These are phyloP conservation scores for Zygoascus sp. DNA, from an alignment of 1,139 yeast genomes.

Conservation along the genomic window DNA sequence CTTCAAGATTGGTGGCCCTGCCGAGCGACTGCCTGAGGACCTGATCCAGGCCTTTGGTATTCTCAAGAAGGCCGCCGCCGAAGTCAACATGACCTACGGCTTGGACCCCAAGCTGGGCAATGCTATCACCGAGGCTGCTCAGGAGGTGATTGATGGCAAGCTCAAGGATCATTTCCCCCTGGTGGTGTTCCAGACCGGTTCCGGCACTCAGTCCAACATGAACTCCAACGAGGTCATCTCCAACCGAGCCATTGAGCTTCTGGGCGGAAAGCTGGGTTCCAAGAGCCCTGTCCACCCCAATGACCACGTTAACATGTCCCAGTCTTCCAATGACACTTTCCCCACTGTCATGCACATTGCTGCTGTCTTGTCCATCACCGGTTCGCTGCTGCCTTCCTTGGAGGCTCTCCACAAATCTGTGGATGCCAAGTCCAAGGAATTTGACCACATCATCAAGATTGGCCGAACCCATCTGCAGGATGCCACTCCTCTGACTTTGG, in stretches of 20 bases:
- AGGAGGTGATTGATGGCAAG: slow-evolving; percentile 90
- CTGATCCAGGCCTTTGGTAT: slow-evolving; percentile 88
- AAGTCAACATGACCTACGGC: slow-evolving; percentile 80
- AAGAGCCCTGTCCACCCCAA: slow-evolving; percentile 95
- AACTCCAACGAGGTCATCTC: slow-evolving; percentile 98
- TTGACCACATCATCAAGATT: slow-evolving; percentile 83
- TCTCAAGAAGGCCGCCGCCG: slow-evolving; percentile 91
- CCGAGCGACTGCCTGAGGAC: slow-evolving; percentile 90
- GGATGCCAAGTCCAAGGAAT: slow-evolving; percentile 73
- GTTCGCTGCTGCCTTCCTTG: slow-evolving; percentile 73
- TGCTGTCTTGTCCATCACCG: slow-evolving; percentile 82
- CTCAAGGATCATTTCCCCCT: slow-evolving; percentile 92
- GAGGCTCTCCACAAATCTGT: slow-evolving; percentile 72
- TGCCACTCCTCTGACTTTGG: slow-evolving; percentile 95
- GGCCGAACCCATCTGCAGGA: slow-evolving; percentile 99
- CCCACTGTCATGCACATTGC: slow-evolving; percentile 99
- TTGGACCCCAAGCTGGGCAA: slow-evolving; percentile 77
- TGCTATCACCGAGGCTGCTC: slow-evolving; percentile 91
- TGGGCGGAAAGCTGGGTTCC: slow-evolving; percentile 89
- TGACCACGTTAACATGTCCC: slow-evolving; percentile 98
- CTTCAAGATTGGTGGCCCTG: slow-evolving; percentile 90
- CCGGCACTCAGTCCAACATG: slow-evolving; percentile 98
- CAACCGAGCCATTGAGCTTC: slow-evolving; percentile 91
- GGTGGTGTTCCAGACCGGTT: slow-evolving; percentile 97
- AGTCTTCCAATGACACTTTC: slow-evolving; percentile 94